phyloP scores from a whole-genome alignment of 345 rosid species.

The Tarenaya hassleriana region DNA sequence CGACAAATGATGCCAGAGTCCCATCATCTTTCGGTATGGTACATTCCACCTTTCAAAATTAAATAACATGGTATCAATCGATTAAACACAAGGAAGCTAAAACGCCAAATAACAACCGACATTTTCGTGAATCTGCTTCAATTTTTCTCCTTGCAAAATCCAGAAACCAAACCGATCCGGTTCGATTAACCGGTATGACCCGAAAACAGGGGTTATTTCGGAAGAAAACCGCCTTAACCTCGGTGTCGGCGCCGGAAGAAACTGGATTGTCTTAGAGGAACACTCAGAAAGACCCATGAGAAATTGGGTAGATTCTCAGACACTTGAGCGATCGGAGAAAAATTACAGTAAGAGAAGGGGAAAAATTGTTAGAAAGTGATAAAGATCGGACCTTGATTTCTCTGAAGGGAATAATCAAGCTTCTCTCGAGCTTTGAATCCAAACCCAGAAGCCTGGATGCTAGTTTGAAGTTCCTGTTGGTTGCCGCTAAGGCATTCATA shows the following conservation, averaged over 20 bases:
- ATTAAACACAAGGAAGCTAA: no score
- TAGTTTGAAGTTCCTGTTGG: conserved; percentile 87
- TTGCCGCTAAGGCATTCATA: conserved; percentile 96
- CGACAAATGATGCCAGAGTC: conserved; percentile 59
- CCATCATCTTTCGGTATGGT: conserved; percentile 89
- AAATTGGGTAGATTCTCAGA: no score
- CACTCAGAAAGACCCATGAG: neutral
- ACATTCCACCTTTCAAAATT: conserved; percentile 61
- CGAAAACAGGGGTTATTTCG: neutral
- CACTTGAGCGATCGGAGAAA: neutral
- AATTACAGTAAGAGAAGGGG: neutral
- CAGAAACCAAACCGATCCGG: conserved; percentile 1
- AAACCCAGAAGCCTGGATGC: conserved; percentile 87
- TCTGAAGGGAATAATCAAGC: conserved; percentile 92
- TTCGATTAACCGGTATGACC: conserved; percentile 3
- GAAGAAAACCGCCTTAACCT: neutral
- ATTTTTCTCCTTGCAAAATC: no score
- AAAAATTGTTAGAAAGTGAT: conserved; percentile 12
- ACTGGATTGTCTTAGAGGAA: conserved; percentile 1
- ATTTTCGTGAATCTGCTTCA: no score
- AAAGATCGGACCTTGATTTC: conserved; percentile 71
- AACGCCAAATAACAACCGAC: no score
- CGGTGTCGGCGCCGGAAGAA: neutral
- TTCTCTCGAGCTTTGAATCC: conserved; percentile 94
- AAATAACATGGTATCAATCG: neutral